Conservation (phyloP, 164 flowering plant species). For the Litsea cubeba region DNA sequence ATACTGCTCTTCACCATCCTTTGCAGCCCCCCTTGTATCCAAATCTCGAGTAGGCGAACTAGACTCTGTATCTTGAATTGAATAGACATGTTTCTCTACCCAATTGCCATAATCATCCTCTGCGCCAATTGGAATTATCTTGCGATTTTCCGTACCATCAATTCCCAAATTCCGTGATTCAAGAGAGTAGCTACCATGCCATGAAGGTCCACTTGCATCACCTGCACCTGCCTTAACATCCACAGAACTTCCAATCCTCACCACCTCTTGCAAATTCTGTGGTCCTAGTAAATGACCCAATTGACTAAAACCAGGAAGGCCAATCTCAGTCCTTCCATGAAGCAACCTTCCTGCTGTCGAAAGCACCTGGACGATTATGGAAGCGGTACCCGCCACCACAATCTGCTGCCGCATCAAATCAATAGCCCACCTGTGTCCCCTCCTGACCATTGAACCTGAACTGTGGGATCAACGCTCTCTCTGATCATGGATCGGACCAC, state of each 20-base stretch:
- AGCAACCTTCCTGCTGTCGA: slow-evolving; percentile 8
- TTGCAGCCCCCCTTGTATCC: not conserved
- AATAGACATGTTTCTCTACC: not conserved
- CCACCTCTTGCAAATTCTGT: not conserved
- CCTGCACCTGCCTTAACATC: not conserved
- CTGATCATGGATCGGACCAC: slow-evolving; percentile 7
- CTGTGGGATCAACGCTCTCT: not conserved
- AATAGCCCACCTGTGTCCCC: not conserved
- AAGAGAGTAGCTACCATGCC: not conserved
- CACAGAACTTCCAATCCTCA: not conserved
- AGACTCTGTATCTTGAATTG: not conserved
- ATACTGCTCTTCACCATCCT: not conserved
- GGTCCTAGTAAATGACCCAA: not conserved
- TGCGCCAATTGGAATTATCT: not conserved
- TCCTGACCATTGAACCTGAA: not conserved
- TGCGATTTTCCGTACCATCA: not conserved
- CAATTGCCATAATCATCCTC: not conserved
- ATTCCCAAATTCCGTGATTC: not conserved
- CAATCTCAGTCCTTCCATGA: not conserved
- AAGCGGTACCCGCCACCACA: slow-evolving; percentile 4
- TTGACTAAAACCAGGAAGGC: not conserved
- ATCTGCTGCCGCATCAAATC: slow-evolving; percentile 4
- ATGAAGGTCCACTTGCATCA: not conserved
- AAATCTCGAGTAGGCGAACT: not conserved
- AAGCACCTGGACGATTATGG: slow-evolving; percentile 7